phyloP scores from a whole-genome alignment of 495 filamentous ascomycete species.

The Talaromyces proteolyticus region DNA sequence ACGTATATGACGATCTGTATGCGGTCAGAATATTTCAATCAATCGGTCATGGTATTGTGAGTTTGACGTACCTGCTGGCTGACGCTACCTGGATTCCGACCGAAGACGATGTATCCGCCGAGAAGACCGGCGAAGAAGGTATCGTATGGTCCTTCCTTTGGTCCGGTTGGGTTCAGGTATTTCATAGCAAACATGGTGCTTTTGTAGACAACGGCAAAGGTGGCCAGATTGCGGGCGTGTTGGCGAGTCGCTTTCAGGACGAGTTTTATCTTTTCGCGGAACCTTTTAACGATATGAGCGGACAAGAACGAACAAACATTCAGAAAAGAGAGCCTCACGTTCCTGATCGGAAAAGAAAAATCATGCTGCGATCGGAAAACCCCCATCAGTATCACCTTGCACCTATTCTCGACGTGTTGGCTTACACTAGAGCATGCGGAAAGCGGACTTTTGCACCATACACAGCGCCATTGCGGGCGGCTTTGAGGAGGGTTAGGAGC shows the following conservation, averaged over 20 bases:
- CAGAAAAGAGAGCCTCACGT: conserved; percentile 49
- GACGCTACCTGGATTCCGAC: conserved; percentile 72
- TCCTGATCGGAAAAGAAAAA: conserved; percentile 88
- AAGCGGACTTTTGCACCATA: conserved; percentile 98
- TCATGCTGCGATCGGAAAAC: conserved; percentile 55
- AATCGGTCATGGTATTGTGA: background rate
- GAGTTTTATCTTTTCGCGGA: conserved; percentile 71
- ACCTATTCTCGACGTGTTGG: background rate
- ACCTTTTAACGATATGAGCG: conserved; percentile 24
- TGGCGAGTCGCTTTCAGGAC: conserved; percentile 81
- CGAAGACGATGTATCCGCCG: conserved; percentile 92
- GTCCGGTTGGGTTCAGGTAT: conserved; percentile 51
- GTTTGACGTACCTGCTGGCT: conserved; percentile 66
- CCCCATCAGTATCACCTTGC: background rate
- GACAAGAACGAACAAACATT: background rate
- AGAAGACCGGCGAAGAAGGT: conserved; percentile 85
- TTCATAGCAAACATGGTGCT: conserved; percentile 64
- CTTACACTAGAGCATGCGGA: conserved; percentile 91
- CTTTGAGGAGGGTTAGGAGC: conserved; percentile 78
- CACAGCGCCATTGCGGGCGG: conserved; percentile 89
- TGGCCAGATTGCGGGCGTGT: conserved; percentile 86
- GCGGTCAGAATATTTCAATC: background rate
- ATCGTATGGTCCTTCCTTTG: conserved; percentile 65
- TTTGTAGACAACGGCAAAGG: conserved; percentile 90
- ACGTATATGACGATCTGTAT: conserved; percentile 86